Evolutionary conservation across 768 basidiomycete species (phyloP), one percentile per base, ranked within the genome.

Genomic region (Russula earlei): DNA sequence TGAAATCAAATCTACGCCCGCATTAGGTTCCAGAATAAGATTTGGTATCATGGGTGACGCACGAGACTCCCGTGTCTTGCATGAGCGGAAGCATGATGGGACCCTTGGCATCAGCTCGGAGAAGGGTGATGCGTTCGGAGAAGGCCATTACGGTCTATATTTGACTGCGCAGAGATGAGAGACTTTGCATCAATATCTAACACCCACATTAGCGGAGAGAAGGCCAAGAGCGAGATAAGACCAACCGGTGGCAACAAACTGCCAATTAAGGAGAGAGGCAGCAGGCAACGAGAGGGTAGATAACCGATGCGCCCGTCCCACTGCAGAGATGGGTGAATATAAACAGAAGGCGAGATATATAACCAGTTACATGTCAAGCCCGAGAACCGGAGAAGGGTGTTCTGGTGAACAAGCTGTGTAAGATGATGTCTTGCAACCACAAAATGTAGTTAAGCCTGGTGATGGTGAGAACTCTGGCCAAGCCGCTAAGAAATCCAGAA

Each of bases 291-390:
- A 97, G 73, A 0, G 94, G 85, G 62, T 96, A 98, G 53, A 98
- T 91, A 0, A 82, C 87, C 0, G 89, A 89, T 7, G 92, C 84
- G 0, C 95, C 95, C 8, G 93, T 95, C 20, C 95, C 95, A 37
- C 91, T 91, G 33, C 9, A 34, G n/a, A 44, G 34, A 33, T 14
- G 10, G 17, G 19, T 34, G 19, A 33, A 33, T 1, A 8, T 34
- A 22, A n/a, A 49, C 7, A 14, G 5, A 50, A 7, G 17, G 38
- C 20, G 40, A 34, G 40, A 7, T 6, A 47, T 22, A 48, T 83
- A 19, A 15, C 27, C 12, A 29, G n/a, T 49, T 66, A 92, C 92
- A 94, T 78, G 63, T 94, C 91, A 12, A 89, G 67, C 0, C 83
- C 87, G 8, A 67, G 69, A 14, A 84, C 66, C n/a, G 41, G 5